Base-by-base conservation (phyloP, 352 stramenopile species). In the Phytophthora foliorum region DNA sequence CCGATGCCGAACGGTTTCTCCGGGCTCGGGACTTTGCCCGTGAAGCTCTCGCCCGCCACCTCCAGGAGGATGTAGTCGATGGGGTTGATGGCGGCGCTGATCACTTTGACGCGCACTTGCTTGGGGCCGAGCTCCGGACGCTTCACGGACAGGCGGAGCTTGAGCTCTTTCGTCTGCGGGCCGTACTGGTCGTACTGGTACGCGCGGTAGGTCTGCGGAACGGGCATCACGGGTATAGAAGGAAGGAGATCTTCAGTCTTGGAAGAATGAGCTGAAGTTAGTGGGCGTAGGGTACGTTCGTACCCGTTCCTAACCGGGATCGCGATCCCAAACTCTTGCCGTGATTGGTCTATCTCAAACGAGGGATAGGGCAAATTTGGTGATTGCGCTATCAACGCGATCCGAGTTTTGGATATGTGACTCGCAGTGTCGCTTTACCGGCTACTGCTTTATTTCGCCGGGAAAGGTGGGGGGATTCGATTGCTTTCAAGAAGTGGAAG, bases 21-120 rank as follows among this genome's bases (percentile, higher is more conserved):
- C 7, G 56, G 24, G 5, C 56, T 63, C 25, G 62, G 63, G 3
- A 51, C 49, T 44, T 50, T 69, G 55, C 67, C 68, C 5, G 59
- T 61, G 45, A 68, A 67, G 14, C 19, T 17, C 19, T 58, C 44
- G 2, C 63, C 69, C 3, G 51, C 52, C 21, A 29, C 22, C 77
- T 70, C 36, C 69, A 67, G 10, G 0, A 81, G 39, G 17, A 75
- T 32, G 24, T 65, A 75, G 69, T 82, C 75, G 22, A 68, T 52
- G n/a, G 67, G 63, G 67, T 82, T 83, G 6, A 81, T 55, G 29
- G 64, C 45, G 1, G 67, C 67, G 44, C 67, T 77, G 4, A 19
- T 31, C 36, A 82, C 56, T 54, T 73, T 77, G 56, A 77, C 63
- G 38, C 58, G 56, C n/a, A 80, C 72, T 63, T 92, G 68, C 21